A percentile compares a stretch with the other conserved stretches of the same genome.
These are phyloP conservation scores for Huiozyma sinensis DNA, from an alignment of 805 yeast species.

Conservation along the genomic window DNA sequence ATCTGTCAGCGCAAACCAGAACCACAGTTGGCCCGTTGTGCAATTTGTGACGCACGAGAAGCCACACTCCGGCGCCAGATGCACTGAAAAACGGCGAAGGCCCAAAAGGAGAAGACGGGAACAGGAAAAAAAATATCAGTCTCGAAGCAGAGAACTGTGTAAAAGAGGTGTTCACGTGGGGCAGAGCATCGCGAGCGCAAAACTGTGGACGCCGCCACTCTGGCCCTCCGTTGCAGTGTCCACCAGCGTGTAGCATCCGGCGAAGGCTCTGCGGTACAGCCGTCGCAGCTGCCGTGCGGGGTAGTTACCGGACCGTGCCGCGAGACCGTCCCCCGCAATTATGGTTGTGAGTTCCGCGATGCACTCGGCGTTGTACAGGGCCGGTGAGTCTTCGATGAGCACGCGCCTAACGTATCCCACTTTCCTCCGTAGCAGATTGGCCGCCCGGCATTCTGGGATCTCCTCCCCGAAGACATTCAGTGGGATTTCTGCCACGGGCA, in stretches of 20 bases:
- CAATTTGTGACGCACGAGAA: no score
- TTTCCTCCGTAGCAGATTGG: constrained; percentile 2
- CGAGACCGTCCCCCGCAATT: neutral
- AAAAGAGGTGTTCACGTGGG: no score
- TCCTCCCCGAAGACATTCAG: constrained; percentile 2
- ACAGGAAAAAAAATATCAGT: no score
- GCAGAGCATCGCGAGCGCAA: no score
- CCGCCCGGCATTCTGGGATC: constrained; percentile 1
- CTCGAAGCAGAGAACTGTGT: no score
- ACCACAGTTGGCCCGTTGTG: no score
- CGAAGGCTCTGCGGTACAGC: neutral
- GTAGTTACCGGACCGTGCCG: neutral
- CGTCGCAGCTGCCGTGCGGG: neutral
- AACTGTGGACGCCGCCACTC: no score
- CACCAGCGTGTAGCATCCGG: neutral
- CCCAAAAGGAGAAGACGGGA: no score
- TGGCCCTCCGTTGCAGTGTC: no score
- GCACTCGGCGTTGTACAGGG: neutral
- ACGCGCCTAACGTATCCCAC: neutral
- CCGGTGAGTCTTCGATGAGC: neutral
- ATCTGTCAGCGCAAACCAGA: no score
- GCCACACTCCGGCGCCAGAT: no score
- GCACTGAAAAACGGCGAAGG: no score
- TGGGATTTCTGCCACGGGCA: constrained; percentile 5
- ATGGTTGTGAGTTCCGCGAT: neutral